Evolutionary conservation across 2,329 filamentous ascomycete genomes (phyloP), one percentile per base, ranked within the genome.

Genomic region (Penicillium griseofulvum): DNA sequence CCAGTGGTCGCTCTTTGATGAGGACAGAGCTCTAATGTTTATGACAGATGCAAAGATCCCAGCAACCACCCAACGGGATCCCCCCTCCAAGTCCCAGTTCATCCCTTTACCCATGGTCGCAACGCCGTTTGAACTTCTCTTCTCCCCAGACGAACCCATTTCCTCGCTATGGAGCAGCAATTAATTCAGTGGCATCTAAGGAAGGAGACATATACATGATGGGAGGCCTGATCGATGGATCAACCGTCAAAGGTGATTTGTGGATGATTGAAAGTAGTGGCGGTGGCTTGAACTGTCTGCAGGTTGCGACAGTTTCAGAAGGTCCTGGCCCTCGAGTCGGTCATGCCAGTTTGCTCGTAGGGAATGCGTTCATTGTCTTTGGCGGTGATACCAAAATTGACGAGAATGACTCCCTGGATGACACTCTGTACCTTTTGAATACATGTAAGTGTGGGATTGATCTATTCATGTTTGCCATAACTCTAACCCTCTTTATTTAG

Each of bases 361-460:
- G 95, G 55, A 99, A 99, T 74, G 94, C 94, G 0, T 99, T 97
- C 72, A 99, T 99, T 65, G 94, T 99, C 12, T 99, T 97, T 70
- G 95, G 94, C 47, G 94, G 94, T 70, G 95, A 99, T 73, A 99
- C 94, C 49, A 99, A 99, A 75, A 88, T 96, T 71, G 91, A 97
- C 52, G 94, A 97, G 68, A 85, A 86, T 31, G 94, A 99, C 74
- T 82, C 90, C 46, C 79, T 99, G 55, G 94, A 99, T 68, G 93
- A 99, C 76, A 97, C 94, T 0, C 79, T 99, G 12, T 99, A 99
- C 75, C 83, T 99, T 48, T 81, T 99, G 49, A 99, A 99, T 76
- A 99, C 94, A 47, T 97, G 94, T 97, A 81, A 78, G 93, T 80
- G 52, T 56, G 26, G 41, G 26, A 34, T 16, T 22, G n/a, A 28